Evolutionary conservation across 805 yeast genomes (phyloP).

Genomic region (Kuraishia ogatae): DNA sequence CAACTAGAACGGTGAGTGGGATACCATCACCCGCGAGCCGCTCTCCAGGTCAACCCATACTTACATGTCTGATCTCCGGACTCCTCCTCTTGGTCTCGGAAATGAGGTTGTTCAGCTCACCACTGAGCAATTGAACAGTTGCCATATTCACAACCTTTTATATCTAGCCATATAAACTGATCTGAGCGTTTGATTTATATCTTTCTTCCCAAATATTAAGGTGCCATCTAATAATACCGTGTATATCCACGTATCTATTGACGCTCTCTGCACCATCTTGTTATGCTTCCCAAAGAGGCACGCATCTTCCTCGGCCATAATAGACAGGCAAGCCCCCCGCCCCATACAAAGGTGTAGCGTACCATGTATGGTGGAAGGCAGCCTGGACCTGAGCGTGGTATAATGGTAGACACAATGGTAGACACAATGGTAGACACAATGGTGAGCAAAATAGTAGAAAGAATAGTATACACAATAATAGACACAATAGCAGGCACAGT

Average conservation of each 20-base stretch:
- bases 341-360: not conserved
- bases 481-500: too few relatives aligned
- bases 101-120: slow-evolving; percentile 53
- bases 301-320: not conserved
- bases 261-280: not conserved
- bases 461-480: too few relatives aligned
- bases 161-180: not conserved
- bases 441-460: not conserved
- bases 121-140: slow-evolving; percentile 35
- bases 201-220: not conserved
- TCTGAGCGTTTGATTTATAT: too few relatives aligned
- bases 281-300: not conserved
- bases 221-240: too few relatives aligned
- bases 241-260: not conserved
- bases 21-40: too few relatives aligned
- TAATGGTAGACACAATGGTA: too few relatives aligned
- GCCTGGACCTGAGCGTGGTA: too few relatives aligned
- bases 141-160: slow-evolving; percentile 22
- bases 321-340: not conserved
- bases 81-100: slow-evolving; percentile 68
- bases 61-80: slow-evolving; percentile 53
- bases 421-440: too few relatives aligned
- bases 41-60: slow-evolving; percentile 11
- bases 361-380: too few relatives aligned
- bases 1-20: too few relatives aligned